Percentiles rank a stretch among this genome's conserved stretches.
phyloP scores from a whole-genome alignment of 2,329 filamentous ascomycete species.

The Ramularia collo-cygni region DNA sequence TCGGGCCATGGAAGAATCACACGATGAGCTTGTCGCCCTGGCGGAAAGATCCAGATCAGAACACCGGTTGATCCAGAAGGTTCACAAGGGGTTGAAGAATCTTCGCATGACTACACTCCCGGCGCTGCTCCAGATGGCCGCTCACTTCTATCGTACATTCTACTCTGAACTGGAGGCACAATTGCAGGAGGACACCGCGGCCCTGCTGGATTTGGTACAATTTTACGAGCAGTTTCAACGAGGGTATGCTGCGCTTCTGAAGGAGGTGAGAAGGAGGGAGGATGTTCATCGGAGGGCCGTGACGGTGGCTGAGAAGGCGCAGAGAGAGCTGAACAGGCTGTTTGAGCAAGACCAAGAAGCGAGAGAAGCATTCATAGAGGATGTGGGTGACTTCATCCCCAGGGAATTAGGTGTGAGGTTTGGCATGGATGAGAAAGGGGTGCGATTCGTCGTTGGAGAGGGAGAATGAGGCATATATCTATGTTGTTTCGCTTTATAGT shows the following conservation, averaged over 20 bases:
- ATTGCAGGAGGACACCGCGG: slow-evolving; percentile 62
- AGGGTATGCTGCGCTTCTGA: slow-evolving; percentile 75
- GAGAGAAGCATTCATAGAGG: slow-evolving; percentile 69
- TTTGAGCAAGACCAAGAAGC: slow-evolving; percentile 60
- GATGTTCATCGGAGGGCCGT: slow-evolving; percentile 67
- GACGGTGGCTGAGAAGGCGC: slow-evolving; percentile 68
- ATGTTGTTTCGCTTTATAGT: too few relatives aligned
- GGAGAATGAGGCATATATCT: slow-evolving; percentile 3
- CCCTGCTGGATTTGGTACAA: slow-evolving; percentile 68
- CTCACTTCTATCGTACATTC: slow-evolving; percentile 49
- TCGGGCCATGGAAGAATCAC: slow-evolving; percentile 67
- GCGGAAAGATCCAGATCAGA: slow-evolving; percentile 50
- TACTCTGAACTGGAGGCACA: slow-evolving; percentile 71
- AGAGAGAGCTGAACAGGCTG: slow-evolving; percentile 67
- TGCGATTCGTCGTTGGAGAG: slow-evolving; percentile 21
- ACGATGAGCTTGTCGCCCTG: slow-evolving; percentile 57
- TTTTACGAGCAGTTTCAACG: slow-evolving; percentile 83
- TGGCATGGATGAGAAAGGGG: slow-evolving; percentile 18
- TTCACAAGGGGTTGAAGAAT: slow-evolving; percentile 60
- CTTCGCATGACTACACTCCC: slow-evolving; percentile 57
- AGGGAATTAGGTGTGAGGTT: slow-evolving; percentile 24
- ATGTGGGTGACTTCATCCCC: slow-evolving; percentile 81
- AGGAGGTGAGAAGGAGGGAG: slow-evolving; percentile 73
- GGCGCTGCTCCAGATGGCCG: slow-evolving; percentile 57
- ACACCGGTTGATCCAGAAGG: slow-evolving; percentile 53